Evolutionary conservation across 352 stramenopile genomes (phyloP), one percentile per base, ranked within the genome.

Genomic region (Phytopythium oedochilum): DNA sequence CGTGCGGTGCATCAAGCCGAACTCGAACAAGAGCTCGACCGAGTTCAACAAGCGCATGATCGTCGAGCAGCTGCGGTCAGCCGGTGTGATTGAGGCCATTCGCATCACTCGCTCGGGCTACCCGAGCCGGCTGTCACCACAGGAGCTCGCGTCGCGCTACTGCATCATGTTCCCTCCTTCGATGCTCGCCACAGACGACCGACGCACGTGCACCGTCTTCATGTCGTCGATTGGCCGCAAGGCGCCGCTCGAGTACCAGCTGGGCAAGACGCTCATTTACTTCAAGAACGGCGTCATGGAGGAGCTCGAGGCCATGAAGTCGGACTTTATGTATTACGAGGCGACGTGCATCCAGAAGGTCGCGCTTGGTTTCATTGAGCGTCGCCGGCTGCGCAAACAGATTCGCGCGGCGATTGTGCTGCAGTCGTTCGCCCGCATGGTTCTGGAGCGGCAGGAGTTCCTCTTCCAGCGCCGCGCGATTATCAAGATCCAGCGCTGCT

Each of bases 281-380:
- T 98, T 98, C 72, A 96, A 96, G 70, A 91, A 93, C 47, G 94
- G 94, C 49, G 92, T 97, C 28, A 89, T 98, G 70, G 96, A 99
- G 69, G 79, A 90, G 59, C 77, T 98, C 17, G 96, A 99, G 69
- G 86, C 83, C 18, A 93, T 96, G 83, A 96, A 96, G 70, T 94
- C 83, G 12, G 86, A 96, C 60, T 96, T 96, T 38, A 91, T 93
- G 75, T 96, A 96, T 63, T 77, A 91, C 61, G 83, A 96, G 67
- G 83, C 83, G 14, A 91, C 83, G n/a, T 85, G 78, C 32, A 88
- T 94, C 47, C 83, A 96, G 68, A 87, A 87, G 55, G 70, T 94
- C 34, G 83, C 60, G 17, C 61, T 96, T 10, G 86, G 86, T 18
- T 96, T 94, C 59, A 53, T 96, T 36, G 86, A 89, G 55, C 80